Evolutionary conservation across 2,329 filamentous ascomycete genomes (phyloP).

Genomic region (Neocatenulostroma microsporum): DNA sequence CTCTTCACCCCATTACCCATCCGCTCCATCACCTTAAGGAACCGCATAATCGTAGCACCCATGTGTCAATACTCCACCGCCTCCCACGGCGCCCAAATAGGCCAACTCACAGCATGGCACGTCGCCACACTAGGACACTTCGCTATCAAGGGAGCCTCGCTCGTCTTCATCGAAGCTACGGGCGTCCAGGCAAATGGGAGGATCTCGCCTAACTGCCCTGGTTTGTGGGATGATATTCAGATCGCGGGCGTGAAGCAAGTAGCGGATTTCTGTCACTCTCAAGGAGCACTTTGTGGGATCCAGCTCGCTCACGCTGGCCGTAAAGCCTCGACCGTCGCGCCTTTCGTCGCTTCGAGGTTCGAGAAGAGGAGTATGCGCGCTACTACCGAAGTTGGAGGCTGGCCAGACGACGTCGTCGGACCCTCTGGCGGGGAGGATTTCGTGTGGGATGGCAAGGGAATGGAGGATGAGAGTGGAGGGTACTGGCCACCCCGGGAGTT

Average conservation of each 20-base stretch:
- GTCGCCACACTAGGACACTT: constrained; percentile 75
- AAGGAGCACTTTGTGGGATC: constrained; percentile 65
- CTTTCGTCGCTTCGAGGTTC: constrained; percentile 48
- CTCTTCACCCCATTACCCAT: constrained; percentile 51
- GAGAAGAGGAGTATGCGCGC: constrained; percentile 47
- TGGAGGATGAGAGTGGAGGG: constrained; percentile 23
- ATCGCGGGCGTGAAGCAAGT: constrained; percentile 63
- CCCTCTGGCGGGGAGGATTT: constrained; percentile 42
- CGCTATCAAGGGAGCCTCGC: constrained; percentile 62
- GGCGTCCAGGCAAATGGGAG: constrained; percentile 69
- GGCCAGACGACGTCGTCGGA: constrained; percentile 47
- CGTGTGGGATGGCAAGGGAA: constrained; percentile 32
- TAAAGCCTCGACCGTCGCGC: constrained; percentile 50
- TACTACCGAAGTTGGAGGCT: constrained; percentile 40
- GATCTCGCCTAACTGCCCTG: constrained; percentile 70
- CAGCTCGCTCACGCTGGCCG: constrained; percentile 74
- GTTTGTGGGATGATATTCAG: constrained; percentile 78
- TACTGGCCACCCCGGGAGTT: constrained; percentile 41
- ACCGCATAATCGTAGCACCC: constrained; percentile 54
- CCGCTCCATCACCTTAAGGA: constrained; percentile 54
- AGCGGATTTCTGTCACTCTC: constrained; percentile 69
- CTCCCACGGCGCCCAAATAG: constrained; percentile 39
- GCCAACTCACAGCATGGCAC: constrained; percentile 73
- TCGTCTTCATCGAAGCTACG: constrained; percentile 72
- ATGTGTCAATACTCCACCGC: constrained; percentile 62